Evolutionary conservation across 768 basidiomycete genomes (phyloP).

Genomic region (Candolleomyces aberdarensis): DNA sequence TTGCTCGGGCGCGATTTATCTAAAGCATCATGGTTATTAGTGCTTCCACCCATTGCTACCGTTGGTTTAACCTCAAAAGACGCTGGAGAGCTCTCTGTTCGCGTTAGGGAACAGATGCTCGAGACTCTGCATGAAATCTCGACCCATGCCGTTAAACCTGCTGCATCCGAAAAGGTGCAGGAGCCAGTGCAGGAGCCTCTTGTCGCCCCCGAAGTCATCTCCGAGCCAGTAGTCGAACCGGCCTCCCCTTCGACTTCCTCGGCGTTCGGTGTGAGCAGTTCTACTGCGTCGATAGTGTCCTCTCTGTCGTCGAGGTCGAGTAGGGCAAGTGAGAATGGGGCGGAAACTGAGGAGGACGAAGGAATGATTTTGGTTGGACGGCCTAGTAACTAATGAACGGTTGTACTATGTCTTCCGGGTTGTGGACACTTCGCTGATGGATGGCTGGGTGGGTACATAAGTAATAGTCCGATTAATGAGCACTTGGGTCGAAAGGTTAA

Average conservation of each 20-base stretch:
- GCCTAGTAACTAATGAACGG: conserved; percentile 28
- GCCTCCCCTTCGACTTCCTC: neutral
- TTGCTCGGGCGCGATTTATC: too few species aligned
- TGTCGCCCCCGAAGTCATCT: neutral
- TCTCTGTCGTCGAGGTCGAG: conserved; percentile 29
- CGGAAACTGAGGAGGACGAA: conserved; percentile 81
- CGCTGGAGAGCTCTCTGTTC: conserved; percentile 59
- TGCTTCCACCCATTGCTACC: conserved; percentile 88
- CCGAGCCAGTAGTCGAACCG: neutral
- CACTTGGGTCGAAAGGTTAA: too few species aligned
- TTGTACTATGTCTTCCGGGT: neutral
- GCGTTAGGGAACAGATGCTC: conserved; percentile 80
- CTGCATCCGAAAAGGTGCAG: conserved; percentile 1
- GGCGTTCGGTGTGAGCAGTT: conserved; percentile 10
- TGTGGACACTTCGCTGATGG: neutral
- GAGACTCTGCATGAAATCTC: conserved; percentile 77
- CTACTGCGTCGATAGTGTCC: conserved; percentile 33
- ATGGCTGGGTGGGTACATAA: neutral
- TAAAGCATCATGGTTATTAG: too few species aligned
- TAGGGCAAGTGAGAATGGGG: conserved; percentile 57
- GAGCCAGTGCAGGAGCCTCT: too few species aligned
- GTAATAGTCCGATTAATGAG: too few species aligned
- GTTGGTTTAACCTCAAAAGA: conserved; percentile 67
- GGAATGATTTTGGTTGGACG: conserved; percentile 77
- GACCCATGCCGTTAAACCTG: conserved; percentile 31